Percentiles rank a stretch among this genome's conserved stretches.
Conservation (phyloP, 2,329 filamentous ascomycete genomes). For the Zelopaecilomyces penicillatus region DNA sequence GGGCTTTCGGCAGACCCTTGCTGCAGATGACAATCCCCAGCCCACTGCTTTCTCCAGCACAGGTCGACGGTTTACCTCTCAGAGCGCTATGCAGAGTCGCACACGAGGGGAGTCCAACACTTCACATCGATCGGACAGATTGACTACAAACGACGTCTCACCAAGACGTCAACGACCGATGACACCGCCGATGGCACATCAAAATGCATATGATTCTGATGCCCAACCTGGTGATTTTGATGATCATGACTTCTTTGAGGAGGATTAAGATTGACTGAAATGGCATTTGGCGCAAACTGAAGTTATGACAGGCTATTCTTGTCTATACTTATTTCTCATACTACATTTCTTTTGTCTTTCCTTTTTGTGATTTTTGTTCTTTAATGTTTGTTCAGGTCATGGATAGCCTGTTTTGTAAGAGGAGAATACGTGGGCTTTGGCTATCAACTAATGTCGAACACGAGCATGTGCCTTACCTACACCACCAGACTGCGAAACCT, state of each 20-base stretch:
- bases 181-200: constrained; percentile 55
- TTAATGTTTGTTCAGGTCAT: neutral
- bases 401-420: too few species aligned
- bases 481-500: constrained; percentile 23
- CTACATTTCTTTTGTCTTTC: constrained; percentile 1
- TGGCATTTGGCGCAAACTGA: too few species aligned
- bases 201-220: constrained; percentile 52
- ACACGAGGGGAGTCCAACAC: constrained; percentile 21
- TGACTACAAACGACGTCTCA: constrained; percentile 35
- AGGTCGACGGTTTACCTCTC: constrained; percentile 48
- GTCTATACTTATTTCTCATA: too few species aligned
- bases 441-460: neutral
- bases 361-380: neutral
- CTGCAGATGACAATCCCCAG: constrained; percentile 34
- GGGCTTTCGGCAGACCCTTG: constrained; percentile 54
- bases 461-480: neutral
- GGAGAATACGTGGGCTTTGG: too few species aligned
- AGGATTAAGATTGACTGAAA: constrained; percentile 21
- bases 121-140: constrained; percentile 32
- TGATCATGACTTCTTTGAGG: constrained; percentile 51
- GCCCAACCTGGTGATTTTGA: constrained; percentile 52
- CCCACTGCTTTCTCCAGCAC: constrained; percentile 55
- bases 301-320: too few species aligned
- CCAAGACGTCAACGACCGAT: constrained; percentile 33
- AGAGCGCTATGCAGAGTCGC: constrained; percentile 22